Evolutionary conservation across 202 grass and related monocot genomes (phyloP).

Genomic region (Schoenoplectus triqueter): DNA sequence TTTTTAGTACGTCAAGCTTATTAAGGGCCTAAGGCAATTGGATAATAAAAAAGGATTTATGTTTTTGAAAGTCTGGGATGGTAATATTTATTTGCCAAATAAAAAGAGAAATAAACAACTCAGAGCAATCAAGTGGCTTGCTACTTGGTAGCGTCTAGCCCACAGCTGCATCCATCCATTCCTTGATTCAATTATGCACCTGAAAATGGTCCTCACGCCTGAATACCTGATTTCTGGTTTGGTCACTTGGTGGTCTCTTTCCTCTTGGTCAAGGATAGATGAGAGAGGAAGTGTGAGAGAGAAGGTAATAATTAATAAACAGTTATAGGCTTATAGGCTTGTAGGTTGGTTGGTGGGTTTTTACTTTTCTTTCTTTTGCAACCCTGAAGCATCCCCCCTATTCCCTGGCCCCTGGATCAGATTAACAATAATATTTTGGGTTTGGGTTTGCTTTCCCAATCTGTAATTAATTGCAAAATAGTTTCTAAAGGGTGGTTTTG

Average conservation of each 20-base stretch:
- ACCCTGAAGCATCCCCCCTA: background rate
- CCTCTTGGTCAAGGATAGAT: background rate
- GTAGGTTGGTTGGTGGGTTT: background rate
- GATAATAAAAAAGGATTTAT: too few relatives aligned
- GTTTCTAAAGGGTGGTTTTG: background rate
- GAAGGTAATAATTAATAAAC: background rate
- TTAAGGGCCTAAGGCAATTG: too few relatives aligned
- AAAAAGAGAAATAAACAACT: too few relatives aligned
- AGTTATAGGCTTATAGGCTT: background rate
- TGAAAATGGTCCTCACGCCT: background rate
- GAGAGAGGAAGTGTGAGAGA: too few relatives aligned
- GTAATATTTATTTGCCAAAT: too few relatives aligned
- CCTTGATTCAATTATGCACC: too few relatives aligned
- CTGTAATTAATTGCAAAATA: conserved; percentile 3
- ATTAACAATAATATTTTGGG: background rate
- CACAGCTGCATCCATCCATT: too few relatives aligned
- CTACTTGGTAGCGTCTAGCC: too few relatives aligned
- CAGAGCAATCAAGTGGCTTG: too few relatives aligned
- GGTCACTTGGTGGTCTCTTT: background rate
- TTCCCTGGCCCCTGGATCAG: background rate
- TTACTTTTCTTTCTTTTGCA: background rate
- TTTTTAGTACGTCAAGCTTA: too few relatives aligned
- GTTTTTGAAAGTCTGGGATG: too few relatives aligned
- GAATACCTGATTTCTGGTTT: background rate
- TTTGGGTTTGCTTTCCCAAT: background rate